Conservation (phyloP, 805 yeast genomes). For the Saccharomycopsis fibuligera region DNA sequence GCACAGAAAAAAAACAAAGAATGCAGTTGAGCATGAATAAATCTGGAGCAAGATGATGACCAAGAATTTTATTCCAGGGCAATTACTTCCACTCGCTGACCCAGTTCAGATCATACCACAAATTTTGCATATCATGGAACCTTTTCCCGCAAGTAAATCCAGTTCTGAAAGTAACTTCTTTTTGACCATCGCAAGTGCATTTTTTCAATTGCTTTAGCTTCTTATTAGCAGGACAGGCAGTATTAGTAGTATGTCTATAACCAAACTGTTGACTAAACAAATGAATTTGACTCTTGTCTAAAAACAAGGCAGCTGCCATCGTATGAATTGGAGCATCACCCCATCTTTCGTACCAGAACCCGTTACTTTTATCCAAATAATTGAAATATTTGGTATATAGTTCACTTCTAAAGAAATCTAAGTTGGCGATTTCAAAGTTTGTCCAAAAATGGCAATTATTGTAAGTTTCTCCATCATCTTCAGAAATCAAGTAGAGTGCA, state of each 20-base stretch:
- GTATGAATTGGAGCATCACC: slow-evolving; percentile 76
- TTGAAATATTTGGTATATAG: slow-evolving; percentile 51
- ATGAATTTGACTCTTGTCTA: slow-evolving; percentile 46
- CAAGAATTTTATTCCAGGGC: too few species aligned
- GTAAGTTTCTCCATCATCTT: slow-evolving; percentile 53
- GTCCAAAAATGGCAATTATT: slow-evolving; percentile 59
- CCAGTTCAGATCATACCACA: slow-evolving; percentile 10
- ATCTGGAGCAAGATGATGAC: too few species aligned
- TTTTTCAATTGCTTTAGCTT: slow-evolving; percentile 45
- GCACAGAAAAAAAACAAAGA: too few species aligned
- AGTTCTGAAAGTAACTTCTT: slow-evolving; percentile 62
- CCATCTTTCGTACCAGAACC: slow-evolving; percentile 73
- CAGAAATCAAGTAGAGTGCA: slow-evolving; percentile 60
- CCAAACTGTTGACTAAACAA: slow-evolving; percentile 52
- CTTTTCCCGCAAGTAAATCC: slow-evolving; percentile 32
- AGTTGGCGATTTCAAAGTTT: slow-evolving; percentile 59
- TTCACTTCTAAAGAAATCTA: slow-evolving; percentile 51
- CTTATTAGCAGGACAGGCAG: slow-evolving; percentile 47
- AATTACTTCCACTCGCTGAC: slow-evolving; percentile 17
- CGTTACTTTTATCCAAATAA: slow-evolving; percentile 52
- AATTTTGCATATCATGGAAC: slow-evolving; percentile 25
- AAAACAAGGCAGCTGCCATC: slow-evolving; percentile 51
- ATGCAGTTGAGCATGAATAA: too few species aligned
- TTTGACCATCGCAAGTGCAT: slow-evolving; percentile 71
- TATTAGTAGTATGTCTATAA: slow-evolving; percentile 52